Base-by-base conservation (phyloP, 2,329 filamentous ascomycete genomes). In the Capronia epimyces region DNA sequence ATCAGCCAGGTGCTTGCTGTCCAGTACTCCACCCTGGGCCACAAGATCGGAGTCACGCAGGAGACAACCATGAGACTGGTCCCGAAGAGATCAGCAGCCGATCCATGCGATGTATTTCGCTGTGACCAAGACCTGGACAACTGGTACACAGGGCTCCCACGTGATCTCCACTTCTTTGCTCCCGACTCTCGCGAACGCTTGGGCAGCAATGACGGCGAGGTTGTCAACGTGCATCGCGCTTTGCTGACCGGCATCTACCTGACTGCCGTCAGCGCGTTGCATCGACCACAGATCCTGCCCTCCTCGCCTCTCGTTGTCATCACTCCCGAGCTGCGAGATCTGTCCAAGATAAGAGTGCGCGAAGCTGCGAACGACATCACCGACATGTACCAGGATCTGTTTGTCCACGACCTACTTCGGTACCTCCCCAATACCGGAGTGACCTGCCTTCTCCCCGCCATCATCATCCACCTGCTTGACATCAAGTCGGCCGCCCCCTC, bases 191-290 rank as follows among this genome's bases (percentile, higher is more conserved):
- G 68, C 72, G 10, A 64, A 75, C 37, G 81, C 83, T 75, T 79
- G 46, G 76, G 70, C 13, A 74, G 82, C 15, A 83, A 82, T 27
- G 75, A 77, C 32, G 69, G 75, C 34, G 70, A 73, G 52, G 71
- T 75, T 10, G 63, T 84, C 43, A 75, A 79, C 56, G 71, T 95
- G 2, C 89, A 95, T 65, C 81, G 87, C 42, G 87, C 87, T n/a
- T 75, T 96, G 16, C 74, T 97, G 29, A 89, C 95, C 67, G 94
- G 96, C 85, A 83, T 95, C 1, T 95, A 94, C 69, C 87, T 89
- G 67, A 94, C 91, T 1, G 94, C 90, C 0, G 78, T 94, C 15
- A 95, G 89, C 46, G 91, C 91, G 2, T 76, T 97, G 15, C 90
- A 96, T 67, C 83, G 91, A 24, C 91, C 91, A 1, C 89, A 95